Percentiles rank a stretch among this genome's conserved stretches.
Evolutionary conservation across 805 yeast genomes (phyloP).

Genomic region (Lachancea sp.): DNA sequence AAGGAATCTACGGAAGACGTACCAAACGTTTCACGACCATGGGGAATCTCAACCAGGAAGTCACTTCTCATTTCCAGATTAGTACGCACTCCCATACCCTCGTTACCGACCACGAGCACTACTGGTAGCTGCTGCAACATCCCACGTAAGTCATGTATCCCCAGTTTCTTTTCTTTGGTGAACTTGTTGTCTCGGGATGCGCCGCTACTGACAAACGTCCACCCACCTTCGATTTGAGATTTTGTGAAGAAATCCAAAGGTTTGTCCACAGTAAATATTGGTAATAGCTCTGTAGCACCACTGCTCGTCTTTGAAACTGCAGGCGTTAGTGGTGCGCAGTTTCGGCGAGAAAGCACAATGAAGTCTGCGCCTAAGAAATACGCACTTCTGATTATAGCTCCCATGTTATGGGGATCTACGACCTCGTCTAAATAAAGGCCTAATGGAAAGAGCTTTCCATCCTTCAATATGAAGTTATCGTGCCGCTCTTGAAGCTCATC

Average conservation of each 20-base stretch:
- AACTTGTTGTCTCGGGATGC: constrained; percentile 33
- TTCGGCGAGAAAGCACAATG: constrained; percentile 58
- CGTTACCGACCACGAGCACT: constrained; percentile 75
- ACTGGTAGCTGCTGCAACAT: constrained; percentile 49
- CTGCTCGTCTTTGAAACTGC: constrained; percentile 74
- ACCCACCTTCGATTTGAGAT: constrained; percentile 47
- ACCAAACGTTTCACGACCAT: constrained; percentile 12
- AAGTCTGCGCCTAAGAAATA: constrained; percentile 80
- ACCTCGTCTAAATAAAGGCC: constrained; percentile 74
- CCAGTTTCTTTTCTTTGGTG: constrained; percentile 34
- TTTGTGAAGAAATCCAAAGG: constrained; percentile 58
- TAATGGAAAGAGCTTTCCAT: constrained; percentile 43
- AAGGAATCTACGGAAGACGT: constrained; percentile 56
- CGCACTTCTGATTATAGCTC: constrained; percentile 75
- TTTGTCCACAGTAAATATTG: constrained; percentile 50
- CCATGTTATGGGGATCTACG: constrained; percentile 82
- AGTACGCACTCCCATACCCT: constrained; percentile 75
- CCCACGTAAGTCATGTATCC: constrained; percentile 38
- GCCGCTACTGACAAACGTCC: constrained; percentile 66
- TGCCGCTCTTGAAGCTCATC: constrained; percentile 17
- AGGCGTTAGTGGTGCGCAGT: constrained; percentile 71
- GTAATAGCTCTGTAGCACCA: constrained; percentile 75
- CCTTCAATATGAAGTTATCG: not conserved
- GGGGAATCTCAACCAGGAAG: constrained; percentile 34
- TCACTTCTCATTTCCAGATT: constrained; percentile 55